These are phyloP conservation scores for Claviceps fusiformis DNA, from an alignment of 2,329 filamentous ascomycete species.

Conservation along the genomic window DNA sequence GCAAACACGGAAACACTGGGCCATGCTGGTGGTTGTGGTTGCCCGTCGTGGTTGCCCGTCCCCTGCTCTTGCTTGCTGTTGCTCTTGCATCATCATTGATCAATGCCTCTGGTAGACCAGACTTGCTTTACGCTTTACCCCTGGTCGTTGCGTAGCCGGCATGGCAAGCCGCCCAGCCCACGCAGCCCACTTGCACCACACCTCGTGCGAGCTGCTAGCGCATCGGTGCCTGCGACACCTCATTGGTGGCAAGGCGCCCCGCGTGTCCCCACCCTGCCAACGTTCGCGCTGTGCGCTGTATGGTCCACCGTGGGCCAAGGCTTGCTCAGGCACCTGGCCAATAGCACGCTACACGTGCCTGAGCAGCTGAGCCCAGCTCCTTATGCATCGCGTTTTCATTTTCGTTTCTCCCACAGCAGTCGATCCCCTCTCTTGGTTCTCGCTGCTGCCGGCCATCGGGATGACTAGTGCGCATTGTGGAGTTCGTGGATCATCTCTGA, in stretches of 20 bases:
- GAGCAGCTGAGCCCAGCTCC: slow-evolving; percentile 1
- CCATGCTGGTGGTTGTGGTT: no score
- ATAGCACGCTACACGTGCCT: slow-evolving; percentile 15
- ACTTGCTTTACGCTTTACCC: no score
- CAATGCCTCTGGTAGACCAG: no score
- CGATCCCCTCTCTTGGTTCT: neutral
- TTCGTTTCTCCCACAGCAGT: neutral
- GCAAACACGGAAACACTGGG: no score
- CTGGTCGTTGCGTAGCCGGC: no score
- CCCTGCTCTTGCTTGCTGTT: no score
- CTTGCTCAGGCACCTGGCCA: slow-evolving; percentile 17
- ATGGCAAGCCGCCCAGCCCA: neutral
- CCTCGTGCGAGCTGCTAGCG: neutral
- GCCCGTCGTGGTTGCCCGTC: no score
- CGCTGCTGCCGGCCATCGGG: neutral
- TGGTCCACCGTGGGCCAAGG: neutral
- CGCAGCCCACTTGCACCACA: neutral
- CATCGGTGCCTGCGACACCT: neutral
- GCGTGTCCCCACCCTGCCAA: neutral
- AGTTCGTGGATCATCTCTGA: neutral
- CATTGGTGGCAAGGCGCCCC: neutral
- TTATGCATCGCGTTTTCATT: neutral
- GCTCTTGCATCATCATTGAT: no score
- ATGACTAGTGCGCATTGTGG: neutral
- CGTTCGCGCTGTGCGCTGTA: neutral